phyloP scores from a whole-genome alignment of 495 filamentous ascomycete species.

The Viridothelium virens region DNA sequence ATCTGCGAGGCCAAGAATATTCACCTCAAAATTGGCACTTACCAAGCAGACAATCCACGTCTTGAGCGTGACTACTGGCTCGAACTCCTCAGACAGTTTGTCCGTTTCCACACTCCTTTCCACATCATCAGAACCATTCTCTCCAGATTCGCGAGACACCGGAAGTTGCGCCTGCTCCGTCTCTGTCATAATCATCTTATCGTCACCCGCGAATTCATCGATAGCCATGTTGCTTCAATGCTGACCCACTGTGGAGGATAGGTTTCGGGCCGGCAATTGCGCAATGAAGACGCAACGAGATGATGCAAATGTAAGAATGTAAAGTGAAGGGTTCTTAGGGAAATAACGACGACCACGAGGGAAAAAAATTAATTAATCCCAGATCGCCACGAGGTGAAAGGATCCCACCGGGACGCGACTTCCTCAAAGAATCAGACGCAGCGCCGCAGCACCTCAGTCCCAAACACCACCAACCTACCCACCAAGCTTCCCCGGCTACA shows the following conservation, averaged over 20 bases:
- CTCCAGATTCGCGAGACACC: background rate
- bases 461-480: too few species aligned
- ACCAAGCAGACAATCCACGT: conserved; percentile 24
- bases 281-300: background rate
- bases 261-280: background rate
- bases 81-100: background rate
- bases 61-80: conserved; percentile 20
- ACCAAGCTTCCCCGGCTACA: too few species aligned
- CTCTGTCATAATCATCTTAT: background rate
- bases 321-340: background rate
- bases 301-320: background rate
- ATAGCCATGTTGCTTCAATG: background rate
- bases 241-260: background rate
- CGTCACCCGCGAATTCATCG: background rate
- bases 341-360: background rate
- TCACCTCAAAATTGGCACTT: background rate
- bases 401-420: too few species aligned
- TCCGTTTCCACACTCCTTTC: background rate
- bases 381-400: background rate
- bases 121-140: background rate
- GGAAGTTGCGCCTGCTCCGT: background rate
- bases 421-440: too few species aligned
- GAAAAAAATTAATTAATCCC: background rate
- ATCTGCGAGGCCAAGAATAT: background rate
- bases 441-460: too few species aligned